Conservation (phyloP, 352 stramenopile genomes). For the Phytophthora fragariae region DNA sequence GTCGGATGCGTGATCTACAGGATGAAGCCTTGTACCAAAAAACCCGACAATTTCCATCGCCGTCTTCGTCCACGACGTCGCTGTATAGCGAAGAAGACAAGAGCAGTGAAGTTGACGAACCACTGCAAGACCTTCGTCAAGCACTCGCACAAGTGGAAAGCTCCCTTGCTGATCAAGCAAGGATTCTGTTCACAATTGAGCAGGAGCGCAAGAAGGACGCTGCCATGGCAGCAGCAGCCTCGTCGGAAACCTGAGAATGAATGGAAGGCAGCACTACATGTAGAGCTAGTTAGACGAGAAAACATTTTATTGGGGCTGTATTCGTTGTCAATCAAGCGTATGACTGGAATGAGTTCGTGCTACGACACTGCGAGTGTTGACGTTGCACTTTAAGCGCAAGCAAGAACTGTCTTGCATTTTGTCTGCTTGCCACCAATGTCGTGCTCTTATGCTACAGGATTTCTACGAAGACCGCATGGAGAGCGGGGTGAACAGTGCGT, state of each 20-base stretch:
- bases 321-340: constrained; percentile 33
- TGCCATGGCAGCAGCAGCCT: constrained; percentile 6
- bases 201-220: constrained; percentile 47
- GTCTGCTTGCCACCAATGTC: constrained; percentile 19
- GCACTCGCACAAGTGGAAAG: constrained; percentile 58
- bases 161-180: constrained; percentile 62
- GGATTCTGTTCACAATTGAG: constrained; percentile 56
- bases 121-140: constrained; percentile 37
- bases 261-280: neutral
- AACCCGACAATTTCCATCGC: constrained; percentile 22
- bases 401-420: constrained; percentile 30
- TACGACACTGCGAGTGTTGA: constrained; percentile 6
- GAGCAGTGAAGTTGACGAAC: constrained; percentile 26
- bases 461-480: constrained; percentile 45
- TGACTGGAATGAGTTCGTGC: constrained; percentile 15
- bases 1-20: constrained; percentile 39
- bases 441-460: constrained; percentile 44
- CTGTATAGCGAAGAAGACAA: constrained; percentile 28
- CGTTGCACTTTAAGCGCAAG: constrained; percentile 4
- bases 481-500: constrained; percentile 36
- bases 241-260: constrained; percentile 12
- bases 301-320: constrained; percentile 31
- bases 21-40: constrained; percentile 42
- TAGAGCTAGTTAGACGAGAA: constrained; percentile 15
- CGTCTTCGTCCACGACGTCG: constrained; percentile 36